Evolutionary conservation across 768 basidiomycete species (phyloP).

Genomic region (Termitomyces sp.): DNA sequence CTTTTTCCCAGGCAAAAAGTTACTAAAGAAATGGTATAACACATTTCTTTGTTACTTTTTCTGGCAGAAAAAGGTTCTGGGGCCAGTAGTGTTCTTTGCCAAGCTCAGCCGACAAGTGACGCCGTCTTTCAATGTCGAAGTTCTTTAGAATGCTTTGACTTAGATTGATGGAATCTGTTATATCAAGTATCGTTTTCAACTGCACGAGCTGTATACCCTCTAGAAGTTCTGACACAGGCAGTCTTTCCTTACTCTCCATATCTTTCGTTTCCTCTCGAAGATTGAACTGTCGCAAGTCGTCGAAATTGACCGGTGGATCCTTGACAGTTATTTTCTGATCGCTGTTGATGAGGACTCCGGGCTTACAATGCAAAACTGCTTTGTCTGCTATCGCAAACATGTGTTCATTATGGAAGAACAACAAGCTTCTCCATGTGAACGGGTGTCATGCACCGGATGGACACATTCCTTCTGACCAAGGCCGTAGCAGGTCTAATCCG

Average conservation of each 20-base stretch:
- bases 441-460: background rate
- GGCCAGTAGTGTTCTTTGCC: no score
- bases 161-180: background rate
- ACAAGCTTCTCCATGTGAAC: constrained; percentile 1
- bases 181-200: background rate
- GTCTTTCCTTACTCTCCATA: background rate
- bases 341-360: background rate
- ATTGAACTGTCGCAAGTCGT: background rate
- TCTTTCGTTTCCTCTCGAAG: background rate
- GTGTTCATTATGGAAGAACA: background rate
- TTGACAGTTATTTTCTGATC: background rate
- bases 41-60: no score
- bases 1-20: no score
- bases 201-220: background rate
- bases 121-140: no score
- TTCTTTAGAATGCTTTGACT: background rate
- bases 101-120: no score
- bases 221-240: background rate
- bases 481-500: background rate
- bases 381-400: background rate
- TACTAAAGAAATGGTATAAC: no score
- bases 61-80: no score
- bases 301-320: background rate
- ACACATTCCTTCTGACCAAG: background rate
- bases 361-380: background rate